Evolutionary conservation across 345 rosid species (phyloP).

Genomic region (Citrus glauca): DNA sequence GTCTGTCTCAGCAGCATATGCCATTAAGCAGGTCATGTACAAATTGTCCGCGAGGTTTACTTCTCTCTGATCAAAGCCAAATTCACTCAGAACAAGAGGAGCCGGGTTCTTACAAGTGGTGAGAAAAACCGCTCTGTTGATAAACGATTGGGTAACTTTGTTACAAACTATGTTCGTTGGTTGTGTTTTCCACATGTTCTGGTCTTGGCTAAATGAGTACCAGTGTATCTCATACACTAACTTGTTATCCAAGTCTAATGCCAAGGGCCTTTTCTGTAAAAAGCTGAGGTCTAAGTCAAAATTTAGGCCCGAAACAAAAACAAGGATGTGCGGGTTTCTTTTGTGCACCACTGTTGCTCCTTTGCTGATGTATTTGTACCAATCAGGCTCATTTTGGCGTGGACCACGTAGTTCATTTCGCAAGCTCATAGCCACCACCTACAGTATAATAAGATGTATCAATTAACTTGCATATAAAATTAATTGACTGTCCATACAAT

Average conservation of each 20-base stretch:
- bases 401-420: constrained; percentile 51
- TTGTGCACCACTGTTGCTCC: constrained; percentile 38
- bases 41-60: constrained; percentile 24
- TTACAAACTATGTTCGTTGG: constrained; percentile 34
- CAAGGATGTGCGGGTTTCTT: constrained; percentile 37
- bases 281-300: constrained; percentile 31
- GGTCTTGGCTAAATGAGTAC: constrained; percentile 30
- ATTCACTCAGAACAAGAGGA: constrained; percentile 43
- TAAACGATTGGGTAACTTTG: background rate
- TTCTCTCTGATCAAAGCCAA: constrained; percentile 35
- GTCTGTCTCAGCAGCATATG: constrained; percentile 33
- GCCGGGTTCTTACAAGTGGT: background rate
- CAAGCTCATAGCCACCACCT: constrained; percentile 39
- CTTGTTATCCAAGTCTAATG: constrained; percentile 19
- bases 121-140: background rate
- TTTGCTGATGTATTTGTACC: constrained; percentile 24
- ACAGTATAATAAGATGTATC: no score
- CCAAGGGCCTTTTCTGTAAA: constrained; percentile 19
- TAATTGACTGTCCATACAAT: no score
- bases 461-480: no score
- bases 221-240: constrained; percentile 40
- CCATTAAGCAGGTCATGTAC: constrained; percentile 35
- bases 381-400: constrained; percentile 32
- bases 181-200: constrained; percentile 23
- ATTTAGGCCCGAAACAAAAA: constrained; percentile 38